A percentile compares a stretch with the other conserved stretches of the same genome.
These are phyloP conservation scores for Phylloporus sp. DNA, from an alignment of 768 basidiomycete genomes.

Conservation along the genomic window DNA sequence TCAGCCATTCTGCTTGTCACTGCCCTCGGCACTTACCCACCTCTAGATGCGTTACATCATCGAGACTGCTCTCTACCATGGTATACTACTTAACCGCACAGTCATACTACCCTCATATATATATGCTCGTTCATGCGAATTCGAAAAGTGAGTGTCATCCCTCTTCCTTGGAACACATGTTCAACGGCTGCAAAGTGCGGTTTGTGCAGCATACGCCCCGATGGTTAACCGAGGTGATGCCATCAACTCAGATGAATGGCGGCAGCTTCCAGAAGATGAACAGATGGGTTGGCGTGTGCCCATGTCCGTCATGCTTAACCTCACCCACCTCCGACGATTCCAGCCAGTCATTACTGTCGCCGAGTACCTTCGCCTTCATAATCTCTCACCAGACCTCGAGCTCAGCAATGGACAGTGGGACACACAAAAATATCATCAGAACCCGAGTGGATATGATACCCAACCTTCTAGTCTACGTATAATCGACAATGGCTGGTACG, in stretches of 20 bases:
- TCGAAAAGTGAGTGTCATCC: constrained; percentile 14
- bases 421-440: constrained; percentile 30
- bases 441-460: constrained; percentile 26
- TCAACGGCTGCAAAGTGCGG: constrained; percentile 18
- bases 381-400: constrained; percentile 32
- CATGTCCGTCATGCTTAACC: constrained; percentile 39
- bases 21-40: neutral
- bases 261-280: constrained; percentile 33
- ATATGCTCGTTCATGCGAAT: constrained; percentile 45
- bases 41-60: constrained; percentile 46
- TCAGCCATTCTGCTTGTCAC: constrained; percentile 17
- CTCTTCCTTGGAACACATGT: neutral
- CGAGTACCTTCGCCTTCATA: constrained; percentile 42
- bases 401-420: constrained; percentile 39
- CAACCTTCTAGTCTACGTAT: constrained; percentile 27
- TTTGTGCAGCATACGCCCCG: constrained; percentile 39
- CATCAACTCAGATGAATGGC: constrained; percentile 41
- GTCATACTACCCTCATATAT: constrained; percentile 43
- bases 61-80: constrained; percentile 42
- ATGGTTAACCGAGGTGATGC: constrained; percentile 47
- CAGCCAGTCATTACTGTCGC: constrained; percentile 40
- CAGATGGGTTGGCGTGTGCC: constrained; percentile 36
- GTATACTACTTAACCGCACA: constrained; percentile 41
- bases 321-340: constrained; percentile 36
- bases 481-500: constrained; percentile 41